These are phyloP conservation scores for Stachybotrys chlorohalonatus DNA, from an alignment of 2,329 filamentous ascomycete species.

Conservation along the genomic window DNA sequence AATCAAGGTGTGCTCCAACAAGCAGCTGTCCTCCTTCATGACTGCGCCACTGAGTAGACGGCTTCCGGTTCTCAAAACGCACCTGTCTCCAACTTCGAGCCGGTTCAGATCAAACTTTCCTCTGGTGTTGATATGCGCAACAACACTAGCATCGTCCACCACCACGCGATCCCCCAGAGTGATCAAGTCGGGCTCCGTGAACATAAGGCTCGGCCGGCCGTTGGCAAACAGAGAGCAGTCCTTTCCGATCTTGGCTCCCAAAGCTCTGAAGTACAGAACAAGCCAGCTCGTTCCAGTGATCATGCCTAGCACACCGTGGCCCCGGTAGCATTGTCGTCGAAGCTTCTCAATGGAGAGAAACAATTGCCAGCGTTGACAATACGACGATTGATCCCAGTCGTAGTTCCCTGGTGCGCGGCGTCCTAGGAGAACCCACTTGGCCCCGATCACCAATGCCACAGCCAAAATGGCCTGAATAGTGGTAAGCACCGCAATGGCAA, in stretches of 20 bases:
- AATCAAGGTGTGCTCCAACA: constrained; percentile 49
- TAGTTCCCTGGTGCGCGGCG: constrained; percentile 41
- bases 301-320: constrained; percentile 40
- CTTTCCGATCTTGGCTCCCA: constrained; percentile 44
- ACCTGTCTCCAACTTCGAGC: constrained; percentile 39
- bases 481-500: constrained; percentile 31
- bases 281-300: constrained; percentile 44
- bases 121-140: constrained; percentile 47
- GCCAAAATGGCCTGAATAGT: constrained; percentile 33
- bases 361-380: constrained; percentile 50
- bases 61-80: constrained; percentile 42
- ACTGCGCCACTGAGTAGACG: constrained; percentile 41
- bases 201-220: constrained; percentile 40
- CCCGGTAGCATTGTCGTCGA: constrained; percentile 38
- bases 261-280: constrained; percentile 41
- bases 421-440: constrained; percentile 45
- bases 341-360: constrained; percentile 42
- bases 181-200: constrained; percentile 49
- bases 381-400: constrained; percentile 47
- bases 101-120: constrained; percentile 47
- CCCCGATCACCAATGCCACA: constrained; percentile 29
- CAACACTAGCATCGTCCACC: constrained; percentile 46
- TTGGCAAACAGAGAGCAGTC: constrained; percentile 48
- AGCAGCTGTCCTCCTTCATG: constrained; percentile 42
- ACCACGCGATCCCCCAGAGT: constrained; percentile 41